phyloP scores from a whole-genome alignment of 306 rosid species.

The Cucurbita argyrosperma region DNA sequence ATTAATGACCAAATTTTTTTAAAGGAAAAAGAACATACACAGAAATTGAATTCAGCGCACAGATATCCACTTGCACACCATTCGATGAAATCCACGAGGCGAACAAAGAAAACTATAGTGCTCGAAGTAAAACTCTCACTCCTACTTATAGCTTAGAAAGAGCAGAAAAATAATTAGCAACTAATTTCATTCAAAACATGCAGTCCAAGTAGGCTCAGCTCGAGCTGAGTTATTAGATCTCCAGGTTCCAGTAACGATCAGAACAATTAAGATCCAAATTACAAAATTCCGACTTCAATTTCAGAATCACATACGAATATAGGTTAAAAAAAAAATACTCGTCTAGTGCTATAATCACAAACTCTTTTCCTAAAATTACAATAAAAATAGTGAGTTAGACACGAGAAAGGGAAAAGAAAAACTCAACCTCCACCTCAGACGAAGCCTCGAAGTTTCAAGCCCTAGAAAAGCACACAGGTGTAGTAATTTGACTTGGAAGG shows the following conservation, averaged over 20 bases:
- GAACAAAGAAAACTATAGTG: neutral
- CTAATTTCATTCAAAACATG: neutral
- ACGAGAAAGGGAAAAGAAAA: neutral
- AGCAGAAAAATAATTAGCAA: neutral
- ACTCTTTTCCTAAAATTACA: neutral
- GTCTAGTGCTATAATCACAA: neutral
- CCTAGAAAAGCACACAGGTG: constrained; percentile 14
- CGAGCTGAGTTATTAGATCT: neutral
- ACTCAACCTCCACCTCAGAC: neutral
- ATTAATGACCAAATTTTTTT: neutral
- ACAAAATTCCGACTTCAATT: neutral
- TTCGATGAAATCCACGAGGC: neutral
- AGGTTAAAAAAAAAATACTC: neutral
- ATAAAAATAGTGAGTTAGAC: neutral
- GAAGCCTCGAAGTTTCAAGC: constrained; percentile 10
- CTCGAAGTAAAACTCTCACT: neutral
- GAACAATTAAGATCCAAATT: neutral
- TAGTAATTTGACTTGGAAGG: constrained; percentile 5
- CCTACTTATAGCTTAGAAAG: neutral
- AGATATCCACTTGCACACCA: neutral
- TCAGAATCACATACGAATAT: neutral
- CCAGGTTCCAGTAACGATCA: neutral
- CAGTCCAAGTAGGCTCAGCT: neutral
- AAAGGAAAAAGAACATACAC: neutral
- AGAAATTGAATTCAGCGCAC: neutral